Percentiles rank a stretch among this genome's conserved stretches.
These are phyloP conservation scores for Malus domestica DNA, from an alignment of 306 rosid species.

Conservation along the genomic window ASM211411v1 NC_041803.1:962501-963000, in stretches of 20 bases:
- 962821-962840: background rate
- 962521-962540: slow-evolving; percentile 28
- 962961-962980: background rate
- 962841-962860: background rate
- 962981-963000: slow-evolving; percentile 27
- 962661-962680: slow-evolving; percentile 85
- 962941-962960: background rate
- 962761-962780: background rate
- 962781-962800: background rate
- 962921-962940: background rate
- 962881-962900: background rate
- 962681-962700: slow-evolving; percentile 80
- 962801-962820: background rate
- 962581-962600: background rate
- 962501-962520: slow-evolving; percentile 62
- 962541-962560: slow-evolving; percentile 2
- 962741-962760: background rate
- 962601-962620: slow-evolving; percentile 58
- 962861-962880: background rate
- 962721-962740: background rate
- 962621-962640: slow-evolving; percentile 90
- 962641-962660: slow-evolving; percentile 70
- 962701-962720: background rate
- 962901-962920: background rate
- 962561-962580: background rate